Conservation (phyloP, 2,329 filamentous ascomycete genomes). For the Davidsoniella eucalypti region DNA sequence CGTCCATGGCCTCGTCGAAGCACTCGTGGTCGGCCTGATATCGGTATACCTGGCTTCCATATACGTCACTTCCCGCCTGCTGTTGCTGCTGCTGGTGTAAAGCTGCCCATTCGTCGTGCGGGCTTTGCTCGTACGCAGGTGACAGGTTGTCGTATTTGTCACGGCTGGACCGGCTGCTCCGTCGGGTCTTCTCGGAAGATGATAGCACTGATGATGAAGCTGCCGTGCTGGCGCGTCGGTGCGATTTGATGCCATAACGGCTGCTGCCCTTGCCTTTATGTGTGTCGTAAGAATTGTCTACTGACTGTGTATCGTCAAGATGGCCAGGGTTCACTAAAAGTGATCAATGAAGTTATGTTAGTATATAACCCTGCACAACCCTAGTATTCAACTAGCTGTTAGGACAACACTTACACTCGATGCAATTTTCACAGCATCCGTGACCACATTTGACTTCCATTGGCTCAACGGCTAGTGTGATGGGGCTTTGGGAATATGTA, state of each 20-base stretch:
- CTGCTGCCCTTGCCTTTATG: neutral
- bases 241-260: neutral
- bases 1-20: neutral
- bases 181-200: neutral
- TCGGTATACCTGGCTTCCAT: neutral
- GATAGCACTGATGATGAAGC: neutral
- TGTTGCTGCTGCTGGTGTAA: neutral
- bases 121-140: too few relatives aligned
- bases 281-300: neutral
- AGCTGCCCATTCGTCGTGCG: neutral
- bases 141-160: neutral
- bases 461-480: constrained; percentile 21
- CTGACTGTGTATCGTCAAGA: too few relatives aligned
- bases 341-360: too few relatives aligned
- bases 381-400: neutral
- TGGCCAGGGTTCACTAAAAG: too few relatives aligned
- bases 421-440: constrained; percentile 34
- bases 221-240: neutral
- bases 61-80: neutral
- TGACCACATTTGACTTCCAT: constrained; percentile 32
- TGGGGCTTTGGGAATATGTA: constrained; percentile 19
- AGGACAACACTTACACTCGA: constrained; percentile 22
- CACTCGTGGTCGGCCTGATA: neutral
- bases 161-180: neutral
- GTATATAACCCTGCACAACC: too few relatives aligned